A percentile compares a stretch with the other conserved stretches of the same genome.
Evolutionary conservation across 2,329 filamentous ascomycete species (phyloP).

Genomic region (Dactylellina drechsleri): DNA sequence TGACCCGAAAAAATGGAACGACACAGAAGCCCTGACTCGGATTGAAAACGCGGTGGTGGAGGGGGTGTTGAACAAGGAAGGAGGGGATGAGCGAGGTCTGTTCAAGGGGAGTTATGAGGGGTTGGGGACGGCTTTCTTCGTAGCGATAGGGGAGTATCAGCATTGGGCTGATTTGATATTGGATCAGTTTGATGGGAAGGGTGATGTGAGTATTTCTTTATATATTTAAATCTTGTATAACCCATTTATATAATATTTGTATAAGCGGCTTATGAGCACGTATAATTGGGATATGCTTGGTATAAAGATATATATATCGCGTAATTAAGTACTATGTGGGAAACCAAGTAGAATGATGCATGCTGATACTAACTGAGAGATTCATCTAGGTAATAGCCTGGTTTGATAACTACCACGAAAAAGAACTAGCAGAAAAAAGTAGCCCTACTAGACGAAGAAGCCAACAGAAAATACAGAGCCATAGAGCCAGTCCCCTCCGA

Average conservation of each 20-base stretch:
- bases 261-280: neutral
- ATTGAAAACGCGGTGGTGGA: constrained; percentile 6
- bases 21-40: neutral
- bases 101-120: neutral
- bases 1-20: neutral
- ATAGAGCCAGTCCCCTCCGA: no score
- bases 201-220: constrained; percentile 7
- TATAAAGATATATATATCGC: no score
- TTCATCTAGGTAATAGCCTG: no score
- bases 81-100: neutral
- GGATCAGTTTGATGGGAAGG: neutral
- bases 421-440: no score
- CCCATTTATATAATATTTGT: no score
- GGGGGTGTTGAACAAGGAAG: neutral
- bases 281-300: neutral
- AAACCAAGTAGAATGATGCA: no score
- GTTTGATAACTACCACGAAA: no score
- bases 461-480: no score
- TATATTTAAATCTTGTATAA: no score
- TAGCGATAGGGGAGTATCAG: neutral
- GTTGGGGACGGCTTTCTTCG: constrained; percentile 10
- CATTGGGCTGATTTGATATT: constrained; percentile 8
- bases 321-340: no score
- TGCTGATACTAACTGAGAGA: no score
- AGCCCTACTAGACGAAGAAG: no score